Percentiles rank a stretch among this genome's conserved stretches.
Evolutionary conservation across 1,284 basidiomycete genomes (phyloP).

Genomic region (Moesziomyces sp.): DNA sequence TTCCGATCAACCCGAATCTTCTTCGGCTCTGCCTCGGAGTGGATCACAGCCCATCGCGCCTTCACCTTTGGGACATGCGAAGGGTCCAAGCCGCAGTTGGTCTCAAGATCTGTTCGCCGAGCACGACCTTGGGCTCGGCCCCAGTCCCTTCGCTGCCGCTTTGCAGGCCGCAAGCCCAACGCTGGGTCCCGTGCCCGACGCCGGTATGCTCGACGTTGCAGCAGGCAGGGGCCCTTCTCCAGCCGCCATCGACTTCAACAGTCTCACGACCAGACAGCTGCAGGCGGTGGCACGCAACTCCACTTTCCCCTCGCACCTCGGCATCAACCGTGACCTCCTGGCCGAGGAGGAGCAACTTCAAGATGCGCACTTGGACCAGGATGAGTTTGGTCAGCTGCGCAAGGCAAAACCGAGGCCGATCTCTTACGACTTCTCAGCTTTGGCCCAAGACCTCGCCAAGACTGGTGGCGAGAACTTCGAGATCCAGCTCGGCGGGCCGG

Average conservation of each 20-base stretch:
- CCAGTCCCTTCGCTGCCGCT: slow-evolving; percentile 40
- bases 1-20: slow-evolving; percentile 2
- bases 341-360: slow-evolving; percentile 21
- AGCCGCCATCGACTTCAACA: slow-evolving; percentile 32
- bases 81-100: slow-evolving; percentile 11
- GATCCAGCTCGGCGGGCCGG: slow-evolving; percentile 33
- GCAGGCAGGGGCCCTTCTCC: slow-evolving; percentile 4
- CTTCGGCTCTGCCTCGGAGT: not conserved
- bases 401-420: slow-evolving; percentile 16
- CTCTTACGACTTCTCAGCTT: slow-evolving; percentile 21
- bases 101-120: slow-evolving; percentile 31
- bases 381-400: slow-evolving; percentile 17
- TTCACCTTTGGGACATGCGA: not conserved
- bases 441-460: slow-evolving; percentile 31
- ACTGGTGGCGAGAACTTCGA: slow-evolving; percentile 40
- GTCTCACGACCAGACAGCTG: slow-evolving; percentile 52
- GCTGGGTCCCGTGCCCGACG: slow-evolving; percentile 7
- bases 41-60: not conserved
- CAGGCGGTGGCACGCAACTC: slow-evolving; percentile 50
- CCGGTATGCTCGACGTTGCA: not conserved
- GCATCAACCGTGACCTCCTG: slow-evolving; percentile 45
- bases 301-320: slow-evolving; percentile 51
- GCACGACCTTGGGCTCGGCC: slow-evolving; percentile 41
- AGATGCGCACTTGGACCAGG: slow-evolving; percentile 9
- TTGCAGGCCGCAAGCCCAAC: slow-evolving; percentile 31